Base-by-base conservation (phyloP, 2,329 filamentous ascomycete species). In the Aspergillus transmontanensis region DNA sequence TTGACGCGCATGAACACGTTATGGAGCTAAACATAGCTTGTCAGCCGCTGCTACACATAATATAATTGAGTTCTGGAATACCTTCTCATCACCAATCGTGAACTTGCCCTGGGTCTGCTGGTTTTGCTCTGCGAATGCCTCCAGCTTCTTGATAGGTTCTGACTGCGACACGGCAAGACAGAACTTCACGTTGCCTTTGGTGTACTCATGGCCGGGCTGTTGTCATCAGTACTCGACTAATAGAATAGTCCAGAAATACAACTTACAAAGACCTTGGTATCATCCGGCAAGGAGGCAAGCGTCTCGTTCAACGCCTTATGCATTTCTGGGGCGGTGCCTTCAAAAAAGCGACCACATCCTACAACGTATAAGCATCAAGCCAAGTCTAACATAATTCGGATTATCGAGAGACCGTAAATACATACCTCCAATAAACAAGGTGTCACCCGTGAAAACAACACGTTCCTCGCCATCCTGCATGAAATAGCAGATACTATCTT, bases 1-100 rank as follows among this genome's bases (percentile, higher is more conserved):
- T 90, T 84, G 41, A 96, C 85, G 69, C 91, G 87, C 95, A 99
- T 98, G 74, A 99, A 99, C 1, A 97, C 92, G 73, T 99, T 99
- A 78, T 98, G 93, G 80, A 91, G 82, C 91, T 94, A 66, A 12
- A 45, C 2, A 21, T 30, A 11, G 30, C 39, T 19, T 58, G 54
- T 62, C 46, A 66, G 60, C 50, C 12, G n/a, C 23, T 5, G 16
- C 12, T 28, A 30, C 26, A 45, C 2, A 45, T 12, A 30, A 10
- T 45, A 53, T 41, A 1, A 12, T 28, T 2, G 28, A n/a, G 30
- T 12, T 12, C 11, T 28, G 7, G 14, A 6, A 70, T 78, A 92
- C 92, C 89, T 98, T 98, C 81, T 99, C 95, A 74, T 99, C 93
- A 0, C 90, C 94, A 78, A 99, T 98, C 0, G 94, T 99, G 72